Base-by-base conservation (phyloP, 75 land plant species). In the Cunninghamia lanceolata region DNA sequence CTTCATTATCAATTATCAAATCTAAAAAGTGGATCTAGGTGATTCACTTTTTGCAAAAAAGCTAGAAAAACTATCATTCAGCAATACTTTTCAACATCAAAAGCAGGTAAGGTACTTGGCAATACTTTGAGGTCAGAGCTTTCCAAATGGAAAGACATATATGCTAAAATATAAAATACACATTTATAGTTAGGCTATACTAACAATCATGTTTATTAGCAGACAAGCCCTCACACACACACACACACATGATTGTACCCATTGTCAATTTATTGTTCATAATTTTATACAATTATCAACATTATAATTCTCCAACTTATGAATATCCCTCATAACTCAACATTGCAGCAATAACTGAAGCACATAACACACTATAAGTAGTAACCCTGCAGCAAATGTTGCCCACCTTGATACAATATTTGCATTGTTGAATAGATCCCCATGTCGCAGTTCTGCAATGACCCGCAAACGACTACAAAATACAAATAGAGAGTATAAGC, bases 391-490 rank as follows among this genome's bases (percentile, higher is more conserved):
- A 45, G 50, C 14, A 43, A 77, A 45, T n/a, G 3, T 1, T 54
- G 70, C 89, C 89, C 86, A 97, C 99, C 99, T 98, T 83, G 99
- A 98, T 73, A 98, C 98, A 88, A 98, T 96, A 89, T 98, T 98
- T 42, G 98, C 96, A 42, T 95, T 90, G 85, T 98, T 95, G 87
- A 95, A 96, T 9, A 95, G 87, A 91, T 96, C 99, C 68, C 93
- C 96, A 85, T 95, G 99, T 83, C 93, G 94, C 85, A 98, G 91
- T 86, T 98, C 99, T 82, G 99, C 95, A 87, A 98, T 90, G 54
- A 98, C 98, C 76, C 95, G 90, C 88, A 98, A 90, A 34, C 97
- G 96, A 86, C 99, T 98, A 88, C 84, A 63, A n/a, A 38, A 84
- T 54, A 85, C n/a, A 42, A 28, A 45, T 28, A 0, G 50, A 42